Base-by-base conservation (phyloP, 148 eudicot species). In the Rhododendron mucronatum region DNA sequence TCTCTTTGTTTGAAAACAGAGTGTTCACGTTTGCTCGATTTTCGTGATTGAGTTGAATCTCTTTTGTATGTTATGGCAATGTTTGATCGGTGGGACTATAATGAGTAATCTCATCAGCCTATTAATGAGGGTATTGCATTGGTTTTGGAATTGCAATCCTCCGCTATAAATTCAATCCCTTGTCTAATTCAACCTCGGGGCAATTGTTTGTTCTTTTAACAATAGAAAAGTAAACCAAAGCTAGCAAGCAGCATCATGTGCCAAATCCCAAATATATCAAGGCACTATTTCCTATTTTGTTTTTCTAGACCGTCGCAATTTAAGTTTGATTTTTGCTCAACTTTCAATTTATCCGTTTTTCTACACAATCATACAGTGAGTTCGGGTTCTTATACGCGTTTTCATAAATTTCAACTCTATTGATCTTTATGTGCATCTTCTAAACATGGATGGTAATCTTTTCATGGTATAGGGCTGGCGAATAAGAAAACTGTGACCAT, bases 401-500 rank as follows among this genome's bases (percentile, higher is more conserved):
- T 51, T 79, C 41, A 3, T 45, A 33, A 75, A 18, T 18, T 81
- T 53, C 2, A 35, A n/a, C 73, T 86, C 3, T 18, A 21, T 14
- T 84, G 80, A 15, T 0, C 6, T 9, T 84, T 65, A 78, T 88
- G 51, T 13, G 30, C 28, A 11, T 84, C 21, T 44, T 63, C 69
- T 2, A 63, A 21, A 63, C 67, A 8, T 63, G 12, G 26, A 23
- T 63, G 69, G 26, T 63, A 23, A 63, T 26, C 18, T 28, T 67
- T 67, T 53, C 12, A 28, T 30, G 5, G 7, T 81, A 11, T 78
- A 97, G 99, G 99, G 0, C 86, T 97, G 90, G 99, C 98, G 6
- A 95, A 97, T 92, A 85, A 92, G 91, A 97, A 95, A 84, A 95
- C 98, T 20, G 98, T 97, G 5, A 90, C 99, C 81, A 91, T 95